Percentiles rank a stretch among this genome's conserved stretches.
phyloP scores from a whole-genome alignment of 2,329 filamentous ascomycete genomes.

The Penicillium expansum region DNA sequence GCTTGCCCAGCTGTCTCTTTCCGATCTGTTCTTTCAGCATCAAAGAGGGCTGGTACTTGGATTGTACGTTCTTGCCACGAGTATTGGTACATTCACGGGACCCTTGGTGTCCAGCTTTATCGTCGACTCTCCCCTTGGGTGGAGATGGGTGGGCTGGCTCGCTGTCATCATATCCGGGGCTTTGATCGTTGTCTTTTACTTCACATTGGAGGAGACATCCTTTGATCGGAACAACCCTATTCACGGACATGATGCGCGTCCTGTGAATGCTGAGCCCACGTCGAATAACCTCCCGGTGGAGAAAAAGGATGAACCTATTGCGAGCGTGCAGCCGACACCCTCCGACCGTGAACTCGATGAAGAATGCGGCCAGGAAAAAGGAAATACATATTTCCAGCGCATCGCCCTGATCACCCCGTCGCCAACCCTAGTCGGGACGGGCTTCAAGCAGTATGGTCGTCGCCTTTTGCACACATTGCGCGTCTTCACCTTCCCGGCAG shows the following conservation, averaged over 20 bases:
- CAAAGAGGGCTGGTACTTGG: conserved; percentile 55
- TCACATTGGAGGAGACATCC: conserved; percentile 53
- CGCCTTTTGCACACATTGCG: conserved; percentile 56
- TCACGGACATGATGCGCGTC: conserved; percentile 5
- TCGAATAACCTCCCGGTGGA: background rate
- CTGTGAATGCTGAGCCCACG: background rate
- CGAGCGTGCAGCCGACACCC: background rate
- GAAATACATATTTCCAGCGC: conserved; percentile 55
- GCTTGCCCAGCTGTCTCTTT: conserved; percentile 56
- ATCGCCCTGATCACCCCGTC: conserved; percentile 57
- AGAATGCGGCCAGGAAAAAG: conserved; percentile 24
- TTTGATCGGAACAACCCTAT: conserved; percentile 23
- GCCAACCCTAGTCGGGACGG: conserved; percentile 53
- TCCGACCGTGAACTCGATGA: conserved; percentile 6
- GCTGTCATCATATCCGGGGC: conserved; percentile 50
- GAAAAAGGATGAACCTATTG: conserved; percentile 1
- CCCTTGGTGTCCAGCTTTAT: conserved; percentile 55
- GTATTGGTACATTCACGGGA: conserved; percentile 56
- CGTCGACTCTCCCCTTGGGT: conserved; percentile 47
- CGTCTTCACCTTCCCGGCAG: conserved; percentile 58
- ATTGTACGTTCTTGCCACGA: conserved; percentile 56
- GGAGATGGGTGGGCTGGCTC: conserved; percentile 57
- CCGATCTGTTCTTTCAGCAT: conserved; percentile 59
- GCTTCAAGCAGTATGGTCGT: conserved; percentile 53
- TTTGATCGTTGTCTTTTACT: conserved; percentile 50